A percentile compares a stretch with the other conserved stretches of the same genome.
These are phyloP conservation scores for Phycomyces nitens DNA, from an alignment of 192 early-diverging fungal species.

Conservation along the genomic window DNA sequence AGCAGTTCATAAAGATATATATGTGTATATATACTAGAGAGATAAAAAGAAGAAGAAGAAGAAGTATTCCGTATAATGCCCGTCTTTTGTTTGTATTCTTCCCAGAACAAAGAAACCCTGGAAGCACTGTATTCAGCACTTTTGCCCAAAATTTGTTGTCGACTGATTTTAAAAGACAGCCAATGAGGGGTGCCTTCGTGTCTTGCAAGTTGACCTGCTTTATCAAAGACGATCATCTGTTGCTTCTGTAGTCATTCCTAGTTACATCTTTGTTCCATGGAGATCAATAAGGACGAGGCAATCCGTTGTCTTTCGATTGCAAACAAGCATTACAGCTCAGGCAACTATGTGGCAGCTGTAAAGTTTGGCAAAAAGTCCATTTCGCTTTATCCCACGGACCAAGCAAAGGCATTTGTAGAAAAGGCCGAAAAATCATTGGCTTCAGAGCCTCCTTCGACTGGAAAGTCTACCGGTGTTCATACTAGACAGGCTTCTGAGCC, in stretches of 20 bases:
- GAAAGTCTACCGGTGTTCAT: conserved; percentile 12
- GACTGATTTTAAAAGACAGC: background rate
- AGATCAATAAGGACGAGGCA: conserved; percentile 89
- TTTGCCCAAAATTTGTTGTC: too few relatives aligned
- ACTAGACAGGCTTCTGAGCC: conserved; percentile 7
- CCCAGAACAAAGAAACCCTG: too few relatives aligned
- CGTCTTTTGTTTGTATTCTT: too few relatives aligned
- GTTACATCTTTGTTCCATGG: conserved; percentile 45
- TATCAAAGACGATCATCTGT: too few relatives aligned
- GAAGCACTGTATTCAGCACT: too few relatives aligned
- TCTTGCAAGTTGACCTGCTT: background rate
- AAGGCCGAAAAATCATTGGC: conserved; percentile 20
- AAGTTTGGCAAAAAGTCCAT: conserved; percentile 84
- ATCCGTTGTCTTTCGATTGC: conserved; percentile 72
- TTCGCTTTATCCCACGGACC: conserved; percentile 69
- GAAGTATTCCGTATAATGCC: too few relatives aligned
- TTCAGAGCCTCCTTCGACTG: conserved; percentile 22
- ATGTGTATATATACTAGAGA: too few relatives aligned
- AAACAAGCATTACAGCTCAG: conserved; percentile 54
- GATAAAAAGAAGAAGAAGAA: too few relatives aligned
- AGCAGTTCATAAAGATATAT: too few relatives aligned
- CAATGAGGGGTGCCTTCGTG: background rate
- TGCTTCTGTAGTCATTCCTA: background rate
- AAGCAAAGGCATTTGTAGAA: conserved; percentile 57
- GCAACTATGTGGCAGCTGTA: conserved; percentile 64